A percentile compares a stretch with the other conserved stretches of the same genome.
phyloP scores from a whole-genome alignment of 208 protist genomes.

The Leishmania gerbilli region DNA sequence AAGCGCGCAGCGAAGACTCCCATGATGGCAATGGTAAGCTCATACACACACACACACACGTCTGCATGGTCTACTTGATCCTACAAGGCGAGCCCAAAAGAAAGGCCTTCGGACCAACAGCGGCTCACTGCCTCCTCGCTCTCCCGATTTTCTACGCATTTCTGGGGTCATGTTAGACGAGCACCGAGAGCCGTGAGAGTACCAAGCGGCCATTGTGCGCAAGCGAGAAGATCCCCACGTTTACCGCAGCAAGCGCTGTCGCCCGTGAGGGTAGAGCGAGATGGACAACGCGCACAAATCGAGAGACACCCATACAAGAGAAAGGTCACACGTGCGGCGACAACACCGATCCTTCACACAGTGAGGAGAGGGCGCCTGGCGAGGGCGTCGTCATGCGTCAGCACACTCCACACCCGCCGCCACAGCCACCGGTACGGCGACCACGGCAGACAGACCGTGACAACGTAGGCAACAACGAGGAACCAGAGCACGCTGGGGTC shows the following conservation, averaged over 20 bases:
- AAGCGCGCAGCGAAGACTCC: neutral
- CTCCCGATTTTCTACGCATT: too few relatives aligned
- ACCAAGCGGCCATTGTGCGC: neutral
- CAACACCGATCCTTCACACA: constrained; percentile 22
- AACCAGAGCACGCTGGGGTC: constrained; percentile 38
- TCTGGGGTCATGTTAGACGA: too few relatives aligned
- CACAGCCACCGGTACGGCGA: constrained; percentile 60
- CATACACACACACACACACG: neutral
- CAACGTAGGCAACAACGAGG: constrained; percentile 44
- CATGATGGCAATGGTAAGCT: neutral
- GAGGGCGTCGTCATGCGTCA: constrained; percentile 65
- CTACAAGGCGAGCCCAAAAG: neutral
- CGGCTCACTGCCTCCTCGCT: too few relatives aligned
- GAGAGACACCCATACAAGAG: neutral
- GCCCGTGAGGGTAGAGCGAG: neutral
- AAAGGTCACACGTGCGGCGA: neutral
- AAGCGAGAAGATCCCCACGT: neutral
- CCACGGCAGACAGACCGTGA: constrained; percentile 33
- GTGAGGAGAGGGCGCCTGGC: constrained; percentile 55
- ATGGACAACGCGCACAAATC: neutral
- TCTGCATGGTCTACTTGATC: neutral
- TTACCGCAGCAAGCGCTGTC: neutral
- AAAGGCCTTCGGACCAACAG: neutral
- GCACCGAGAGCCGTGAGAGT: too few relatives aligned
- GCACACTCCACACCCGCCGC: constrained; percentile 43